A percentile compares a stretch with the other conserved stretches of the same genome.
phyloP scores from a whole-genome alignment of 2,329 filamentous ascomycete genomes.

The Leptographium radiaticola region DNA sequence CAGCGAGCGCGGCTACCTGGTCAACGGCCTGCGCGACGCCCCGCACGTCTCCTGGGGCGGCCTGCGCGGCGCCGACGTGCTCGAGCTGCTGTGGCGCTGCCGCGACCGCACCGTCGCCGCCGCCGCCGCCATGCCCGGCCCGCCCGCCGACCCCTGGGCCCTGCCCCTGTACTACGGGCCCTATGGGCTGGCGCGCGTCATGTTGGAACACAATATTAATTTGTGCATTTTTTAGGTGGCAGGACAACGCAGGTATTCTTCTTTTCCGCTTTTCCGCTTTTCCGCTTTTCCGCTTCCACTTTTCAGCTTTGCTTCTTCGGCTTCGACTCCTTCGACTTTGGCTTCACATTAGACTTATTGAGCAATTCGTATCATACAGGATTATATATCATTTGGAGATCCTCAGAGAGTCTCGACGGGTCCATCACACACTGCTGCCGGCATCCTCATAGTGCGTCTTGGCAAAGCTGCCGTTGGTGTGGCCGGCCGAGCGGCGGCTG shows the following conservation, averaged over 20 bases:
- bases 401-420: no score
- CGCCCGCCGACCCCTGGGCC: background rate
- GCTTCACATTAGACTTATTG: no score
- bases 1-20: constrained; percentile 6
- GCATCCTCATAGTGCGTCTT: constrained; percentile 11
- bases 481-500: background rate
- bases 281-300: no score
- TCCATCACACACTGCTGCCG: background rate
- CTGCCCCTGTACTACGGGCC: background rate
- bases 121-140: background rate
- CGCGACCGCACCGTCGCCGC: background rate
- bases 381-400: no score
- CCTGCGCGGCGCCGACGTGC: constrained; percentile 5
- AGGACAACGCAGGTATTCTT: background rate
- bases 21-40: constrained; percentile 7
- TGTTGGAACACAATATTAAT: background rate
- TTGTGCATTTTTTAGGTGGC: background rate
- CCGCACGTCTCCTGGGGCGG: constrained; percentile 8
- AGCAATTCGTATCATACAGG: no score
- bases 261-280: no score
- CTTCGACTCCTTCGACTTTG: no score
- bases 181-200: background rate
- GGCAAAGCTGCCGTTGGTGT: constrained; percentile 9
- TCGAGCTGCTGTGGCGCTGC: background rate
- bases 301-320: background rate